These are phyloP conservation scores for Eudorina sp. DNA, from an alignment of 139 green algal genomes.

Conservation along the genomic window DNA sequence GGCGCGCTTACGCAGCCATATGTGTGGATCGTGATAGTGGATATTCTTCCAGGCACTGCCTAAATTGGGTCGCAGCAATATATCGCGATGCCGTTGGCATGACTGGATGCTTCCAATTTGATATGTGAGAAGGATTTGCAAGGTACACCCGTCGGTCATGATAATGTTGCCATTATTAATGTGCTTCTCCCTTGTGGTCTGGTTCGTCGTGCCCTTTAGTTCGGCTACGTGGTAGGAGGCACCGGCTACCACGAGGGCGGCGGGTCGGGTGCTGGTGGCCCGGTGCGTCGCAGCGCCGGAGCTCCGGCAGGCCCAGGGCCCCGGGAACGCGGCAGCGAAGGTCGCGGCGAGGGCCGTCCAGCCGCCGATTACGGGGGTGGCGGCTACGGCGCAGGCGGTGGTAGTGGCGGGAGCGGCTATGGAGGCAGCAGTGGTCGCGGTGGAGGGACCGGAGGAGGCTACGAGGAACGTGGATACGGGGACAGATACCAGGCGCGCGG, in stretches of 20 bases:
- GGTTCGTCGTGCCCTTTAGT: too few species aligned
- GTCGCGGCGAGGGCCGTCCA: slow-evolving; percentile 5
- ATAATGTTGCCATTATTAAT: too few species aligned
- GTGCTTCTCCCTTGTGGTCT: too few species aligned
- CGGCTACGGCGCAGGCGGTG: slow-evolving; percentile 3
- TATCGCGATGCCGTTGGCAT: too few species aligned
- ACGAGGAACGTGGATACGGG: slow-evolving; percentile 30
- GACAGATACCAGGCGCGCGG: neutral
- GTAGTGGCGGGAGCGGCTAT: slow-evolving; percentile 25
- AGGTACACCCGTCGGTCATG: too few species aligned
- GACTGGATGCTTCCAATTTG: too few species aligned
- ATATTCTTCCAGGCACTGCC: too few species aligned
- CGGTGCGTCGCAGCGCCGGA: slow-evolving; percentile 36
- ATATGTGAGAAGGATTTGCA: too few species aligned
- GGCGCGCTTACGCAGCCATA: too few species aligned
- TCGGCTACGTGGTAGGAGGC: slow-evolving; percentile 32
- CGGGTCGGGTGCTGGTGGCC: slow-evolving; percentile 38
- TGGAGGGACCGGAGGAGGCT: slow-evolving; percentile 19
- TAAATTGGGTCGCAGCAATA: too few species aligned
- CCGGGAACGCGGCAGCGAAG: neutral
- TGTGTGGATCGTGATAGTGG: too few species aligned
- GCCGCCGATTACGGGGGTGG: too few species aligned
- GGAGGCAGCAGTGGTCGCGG: slow-evolving; percentile 14
- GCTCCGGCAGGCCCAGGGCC: neutral
- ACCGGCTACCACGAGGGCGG: slow-evolving; percentile 15